Evolutionary conservation across 352 stramenopile genomes (phyloP).

Genomic region (Phytophthora brassicae): DNA sequence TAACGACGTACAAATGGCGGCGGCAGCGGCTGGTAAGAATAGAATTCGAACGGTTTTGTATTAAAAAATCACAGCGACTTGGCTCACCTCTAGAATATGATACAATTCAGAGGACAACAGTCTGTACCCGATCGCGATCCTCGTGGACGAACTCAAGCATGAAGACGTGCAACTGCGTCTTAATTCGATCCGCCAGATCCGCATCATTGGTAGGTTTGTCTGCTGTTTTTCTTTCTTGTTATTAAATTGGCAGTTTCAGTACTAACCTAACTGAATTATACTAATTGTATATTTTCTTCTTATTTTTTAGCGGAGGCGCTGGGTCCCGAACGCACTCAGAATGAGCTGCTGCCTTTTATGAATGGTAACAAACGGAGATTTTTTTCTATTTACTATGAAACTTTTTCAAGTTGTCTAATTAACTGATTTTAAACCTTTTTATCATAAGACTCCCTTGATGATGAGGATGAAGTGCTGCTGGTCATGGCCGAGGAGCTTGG

Average conservation of each 20-base stretch:
- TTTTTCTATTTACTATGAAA: neutral
- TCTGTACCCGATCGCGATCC: slow-evolving; percentile 87
- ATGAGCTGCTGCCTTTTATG: slow-evolving; percentile 98
- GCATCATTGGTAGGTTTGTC: slow-evolving; percentile 90
- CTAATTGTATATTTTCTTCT: too few species aligned
- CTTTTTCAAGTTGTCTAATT: neutral
- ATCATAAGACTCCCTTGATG: slow-evolving; percentile 92
- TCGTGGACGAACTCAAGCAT: slow-evolving; percentile 93
- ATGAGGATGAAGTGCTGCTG: slow-evolving; percentile 97
- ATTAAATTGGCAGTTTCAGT: too few species aligned
- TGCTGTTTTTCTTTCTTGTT: neutral
- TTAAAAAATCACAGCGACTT: neutral
- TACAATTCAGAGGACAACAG: slow-evolving; percentile 62
- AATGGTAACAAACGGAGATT: slow-evolving; percentile 56
- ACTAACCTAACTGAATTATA: too few species aligned
- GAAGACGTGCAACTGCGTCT: slow-evolving; percentile 90
- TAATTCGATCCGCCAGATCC: slow-evolving; percentile 91
- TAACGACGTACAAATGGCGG: slow-evolving; percentile 28
- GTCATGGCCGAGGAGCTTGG: slow-evolving; percentile 93
- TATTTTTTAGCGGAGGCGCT: slow-evolving; percentile 80
- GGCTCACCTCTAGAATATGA: slow-evolving; percentile 18
- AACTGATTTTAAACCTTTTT: slow-evolving; percentile 2
- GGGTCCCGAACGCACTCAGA: slow-evolving; percentile 85
- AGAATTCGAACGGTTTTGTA: too few species aligned
- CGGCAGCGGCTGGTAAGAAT: slow-evolving; percentile 33